Evolutionary conservation across 352 stramenopile species (phyloP).

Genomic region (Pythium sp.): DNA sequence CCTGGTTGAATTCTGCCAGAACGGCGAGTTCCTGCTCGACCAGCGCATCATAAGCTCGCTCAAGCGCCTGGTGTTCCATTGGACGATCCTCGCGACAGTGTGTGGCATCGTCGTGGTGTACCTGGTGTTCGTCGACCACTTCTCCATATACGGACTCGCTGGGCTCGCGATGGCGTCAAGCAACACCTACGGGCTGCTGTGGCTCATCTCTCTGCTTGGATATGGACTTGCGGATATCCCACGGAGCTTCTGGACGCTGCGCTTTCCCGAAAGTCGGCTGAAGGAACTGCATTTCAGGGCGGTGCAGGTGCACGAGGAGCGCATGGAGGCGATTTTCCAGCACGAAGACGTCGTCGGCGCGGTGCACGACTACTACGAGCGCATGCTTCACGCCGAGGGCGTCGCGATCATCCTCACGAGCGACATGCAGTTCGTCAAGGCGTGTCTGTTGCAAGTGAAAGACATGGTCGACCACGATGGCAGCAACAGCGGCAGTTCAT

Average conservation of each 20-base stretch:
- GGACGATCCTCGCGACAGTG: slow-evolving; percentile 39
- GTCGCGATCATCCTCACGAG: slow-evolving; percentile 62
- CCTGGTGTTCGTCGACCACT: slow-evolving; percentile 55
- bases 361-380: slow-evolving; percentile 33
- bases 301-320: slow-evolving; percentile 55
- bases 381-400: slow-evolving; percentile 50
- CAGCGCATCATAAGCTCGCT: slow-evolving; percentile 39
- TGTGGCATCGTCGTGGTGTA: slow-evolving; percentile 37
- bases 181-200: slow-evolving; percentile 68
- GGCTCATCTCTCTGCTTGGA: slow-evolving; percentile 44
- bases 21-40: slow-evolving; percentile 54
- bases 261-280: slow-evolving; percentile 35
- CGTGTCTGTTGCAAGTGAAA: slow-evolving; percentile 36
- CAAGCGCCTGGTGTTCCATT: slow-evolving; percentile 46
- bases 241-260: slow-evolving; percentile 42
- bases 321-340: slow-evolving; percentile 58
- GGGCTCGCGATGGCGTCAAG: slow-evolving; percentile 55
- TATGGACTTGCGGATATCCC: slow-evolving; percentile 66
- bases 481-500: slow-evolving; percentile 1
- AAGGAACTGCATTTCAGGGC: slow-evolving; percentile 52
- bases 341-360: slow-evolving; percentile 53
- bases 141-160: slow-evolving; percentile 43
- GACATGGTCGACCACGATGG: slow-evolving; percentile 25
- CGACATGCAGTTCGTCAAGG: slow-evolving; percentile 65
- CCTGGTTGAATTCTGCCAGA: slow-evolving; percentile 58